Evolutionary conservation across 306 rosid species (phyloP), one percentile per base, ranked within the genome.

Genomic region (Comarum palustre): DNA sequence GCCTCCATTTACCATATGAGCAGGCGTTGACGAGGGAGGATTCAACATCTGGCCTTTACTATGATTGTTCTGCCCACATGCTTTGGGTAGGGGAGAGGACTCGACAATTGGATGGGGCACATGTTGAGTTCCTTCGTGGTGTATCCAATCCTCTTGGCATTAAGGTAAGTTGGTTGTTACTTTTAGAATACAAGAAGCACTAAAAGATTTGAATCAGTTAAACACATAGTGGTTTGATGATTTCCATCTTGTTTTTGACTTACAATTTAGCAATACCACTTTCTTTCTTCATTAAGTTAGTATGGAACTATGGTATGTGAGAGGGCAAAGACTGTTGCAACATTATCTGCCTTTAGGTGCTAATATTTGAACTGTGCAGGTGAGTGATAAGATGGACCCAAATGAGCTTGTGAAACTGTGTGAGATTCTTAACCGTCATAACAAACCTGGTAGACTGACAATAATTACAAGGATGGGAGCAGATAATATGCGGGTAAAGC

Each of bases 71-170:
- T 20, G 83, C 84, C 6, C 86, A 79, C 71, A 79, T 83, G 84
- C 84, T 83, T 55, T 83, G 86, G 86, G 84, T 83, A 2, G 86
- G 86, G 48, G 86, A 83, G 84, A 83, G 86, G 74, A 83, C 84
- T 62, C 75, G 84, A 62, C 86, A 76, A 57, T 73, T 83, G 68
- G 86, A 83, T 76, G 84, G 86, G 0, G 86, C 86, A 12, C 86
- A 83, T 73, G 75, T 83, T 24, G 86, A 83, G 50, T 83, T 83
- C 45, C 86, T 83, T 46, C 68, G 86, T 32, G 86, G 86, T n/a
- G 68, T 83, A 20, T 76, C 86, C 32, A 83, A 83, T 48, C 86
- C 86, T 79, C 81, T 79, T 19, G 86, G 86, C 50, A 73, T 83
- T 67, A 83, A 79, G 84, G 84, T 83, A 73, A 61, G 16, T 45